Evolutionary conservation across 768 basidiomycete genomes (phyloP), one percentile per base, ranked within the genome.

Genomic region (Kwoniella newhampshirensis): DNA sequence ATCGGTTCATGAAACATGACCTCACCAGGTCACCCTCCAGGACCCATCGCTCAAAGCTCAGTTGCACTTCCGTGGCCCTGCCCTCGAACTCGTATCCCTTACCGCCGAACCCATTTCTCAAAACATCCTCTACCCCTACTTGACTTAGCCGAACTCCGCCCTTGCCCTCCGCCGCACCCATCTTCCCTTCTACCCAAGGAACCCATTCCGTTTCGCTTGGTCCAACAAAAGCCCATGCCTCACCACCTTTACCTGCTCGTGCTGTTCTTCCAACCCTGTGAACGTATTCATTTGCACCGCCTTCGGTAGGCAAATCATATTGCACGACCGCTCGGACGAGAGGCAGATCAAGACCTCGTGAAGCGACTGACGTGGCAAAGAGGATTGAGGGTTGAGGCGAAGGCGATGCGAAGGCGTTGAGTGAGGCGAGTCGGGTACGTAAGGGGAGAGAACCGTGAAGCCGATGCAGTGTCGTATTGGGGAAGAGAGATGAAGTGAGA

Each of bases 241-340:
- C 91, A 58, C 96, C 96, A 23, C 90, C 89, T 64, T 87, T 89
- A 13, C 96, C 96, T 7, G 88, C 93, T 75, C 96, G 90, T 13
- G 96, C 96, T 2, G 96, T 99, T 48, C 96, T 86, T 26, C 96
- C 96, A 7, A 98, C 90, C 44, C 96, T 84, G 78, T 99, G 96
- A 9, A 99, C 86, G 67, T 99, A 98, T 74, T 99, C 96, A 11
- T 87, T 96, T 25, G 86, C 86, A 9, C 96, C 94, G 17, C 92
- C 89, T 79, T 99, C 96, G 0, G 96, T 98, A 0, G 96, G 94
- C 20, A 98, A 83, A 74, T 99, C 96, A 70, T 96, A 96, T 71
- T 99, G 96, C 28, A 98, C 79, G 59, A 99, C 92, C 2, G 90
- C 89, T 32, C 87, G 86, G 6, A 98, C 92, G n/a, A 89, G 82